Base-by-base conservation (phyloP, 2,329 filamentous ascomycete genomes). In the Venturia asperata region DNA sequence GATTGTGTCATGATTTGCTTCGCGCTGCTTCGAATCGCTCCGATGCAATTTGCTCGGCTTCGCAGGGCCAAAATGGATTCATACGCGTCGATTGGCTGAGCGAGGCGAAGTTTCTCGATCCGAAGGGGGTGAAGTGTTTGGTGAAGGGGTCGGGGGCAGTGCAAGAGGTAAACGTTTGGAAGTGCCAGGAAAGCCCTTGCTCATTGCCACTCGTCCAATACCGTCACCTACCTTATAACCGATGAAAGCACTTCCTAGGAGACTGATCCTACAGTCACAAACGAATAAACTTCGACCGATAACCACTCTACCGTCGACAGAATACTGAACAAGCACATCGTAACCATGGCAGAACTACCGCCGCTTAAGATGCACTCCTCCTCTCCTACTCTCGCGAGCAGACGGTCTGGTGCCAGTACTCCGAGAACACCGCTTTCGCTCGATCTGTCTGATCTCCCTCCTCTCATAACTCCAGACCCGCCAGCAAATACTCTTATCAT, bases 401-500 rank as follows among this genome's bases (percentile, higher is more conserved):
- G 64, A 45, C 56, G 64, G 39, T 49, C 37, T 30, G 39, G 56
- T 15, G 19, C 64, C 41, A 64, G 42, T 55, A 66, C 64, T 15
- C 58, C 64, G 17, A 30, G 62, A 61, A 49, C 80, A 67, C 78
- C 82, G 70, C 83, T 91, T 66, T 87, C 85, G 27, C 83, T 94
- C 72, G 90, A 93, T 73, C 83, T 93, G 58, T 88, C 88, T 68
- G 83, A 81, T 72, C 78, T 93, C 52, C 89, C 90, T 62, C 83
- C 88, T 43, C 81, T 90, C 65, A 80, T 81, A 52, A 83, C 85
- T 73, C 89, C 90, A n/a, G 86, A 89, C 34, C 85, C 87, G 64
- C 88, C 89, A 6, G 89, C 88, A 69, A 94, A 94, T 80, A 94
- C 90, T 0, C 86, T 94, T 65, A 85, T 94, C 72, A 88, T 94